Percentiles rank a stretch among this genome's conserved stretches.
Conservation (phyloP, 495 filamentous ascomycete species). For the Aspergillus bertholletiae region DNA sequence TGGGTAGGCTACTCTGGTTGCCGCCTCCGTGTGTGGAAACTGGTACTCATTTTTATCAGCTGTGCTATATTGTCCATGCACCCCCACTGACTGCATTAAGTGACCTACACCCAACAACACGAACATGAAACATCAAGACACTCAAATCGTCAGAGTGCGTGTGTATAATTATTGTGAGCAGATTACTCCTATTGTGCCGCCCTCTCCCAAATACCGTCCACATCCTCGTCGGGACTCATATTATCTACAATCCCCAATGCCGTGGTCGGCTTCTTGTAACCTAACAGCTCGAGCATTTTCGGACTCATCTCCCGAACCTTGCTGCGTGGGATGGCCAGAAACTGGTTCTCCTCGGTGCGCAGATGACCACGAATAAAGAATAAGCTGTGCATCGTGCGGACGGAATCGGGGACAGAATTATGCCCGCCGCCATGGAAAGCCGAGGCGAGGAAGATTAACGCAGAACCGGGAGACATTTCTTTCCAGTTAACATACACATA, state of each 20-base stretch:
- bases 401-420: constrained; percentile 20
- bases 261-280: constrained; percentile 16
- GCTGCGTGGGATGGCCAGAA: constrained; percentile 29
- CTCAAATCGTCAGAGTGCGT: too few species aligned
- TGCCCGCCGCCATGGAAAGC: constrained; percentile 30
- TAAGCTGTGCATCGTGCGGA: constrained; percentile 23
- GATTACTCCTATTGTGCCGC: background rate
- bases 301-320: constrained; percentile 26
- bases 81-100: too few species aligned
- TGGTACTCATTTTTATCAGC: too few species aligned
- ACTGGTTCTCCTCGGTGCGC: constrained; percentile 36
- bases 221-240: constrained; percentile 13
- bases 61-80: too few species aligned
- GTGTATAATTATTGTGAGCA: too few species aligned
- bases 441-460: constrained; percentile 27
- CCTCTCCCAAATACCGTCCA: constrained; percentile 12
- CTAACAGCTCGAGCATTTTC: constrained; percentile 16
- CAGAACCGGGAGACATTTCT: constrained; percentile 28
- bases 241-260: constrained; percentile 16
- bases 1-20: too few species aligned
- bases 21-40: too few species aligned
- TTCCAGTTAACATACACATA: background rate
- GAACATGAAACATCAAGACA: background rate
- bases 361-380: constrained; percentile 30
- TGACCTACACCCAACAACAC: too few species aligned